phyloP scores from a whole-genome alignment of 2,329 filamentous ascomycete genomes.

The Nemania serpens region DNA sequence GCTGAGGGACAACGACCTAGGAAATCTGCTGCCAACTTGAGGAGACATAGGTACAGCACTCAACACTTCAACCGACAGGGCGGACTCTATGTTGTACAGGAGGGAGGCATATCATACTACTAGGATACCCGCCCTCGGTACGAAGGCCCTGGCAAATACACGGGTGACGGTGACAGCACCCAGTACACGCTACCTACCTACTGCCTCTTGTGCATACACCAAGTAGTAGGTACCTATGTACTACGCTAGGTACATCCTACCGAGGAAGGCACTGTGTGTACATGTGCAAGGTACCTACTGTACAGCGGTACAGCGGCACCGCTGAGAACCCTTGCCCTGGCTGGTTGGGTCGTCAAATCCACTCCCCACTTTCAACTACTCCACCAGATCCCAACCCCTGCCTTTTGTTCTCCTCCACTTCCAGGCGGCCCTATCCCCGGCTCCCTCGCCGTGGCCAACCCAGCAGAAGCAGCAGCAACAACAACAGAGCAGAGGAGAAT shows the following conservation, averaged over 20 bases:
- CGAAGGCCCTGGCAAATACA: too few species aligned
- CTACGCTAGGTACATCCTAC: too few species aligned
- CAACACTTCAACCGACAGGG: constrained; percentile 13
- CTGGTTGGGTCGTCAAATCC: constrained; percentile 1
- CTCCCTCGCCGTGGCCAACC: constrained; percentile 13
- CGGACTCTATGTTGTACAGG: not conserved
- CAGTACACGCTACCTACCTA: too few species aligned
- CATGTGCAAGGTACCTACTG: not conserved
- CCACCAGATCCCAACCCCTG: constrained; percentile 23
- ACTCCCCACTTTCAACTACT: constrained; percentile 21
- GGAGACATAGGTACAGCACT: not conserved
- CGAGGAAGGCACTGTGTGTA: not conserved
- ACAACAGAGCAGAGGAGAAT: not conserved
- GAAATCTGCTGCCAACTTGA: constrained; percentile 3
- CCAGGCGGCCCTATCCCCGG: constrained; percentile 10
- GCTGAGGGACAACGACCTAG: constrained; percentile 22
- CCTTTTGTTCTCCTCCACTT: constrained; percentile 28
- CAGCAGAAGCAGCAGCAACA: not conserved
- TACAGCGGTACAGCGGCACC: constrained; percentile 6
- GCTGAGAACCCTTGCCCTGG: constrained; percentile 11
- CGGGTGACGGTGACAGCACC: too few species aligned
- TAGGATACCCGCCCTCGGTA: too few species aligned
- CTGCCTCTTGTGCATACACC: too few species aligned
- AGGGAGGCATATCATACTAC: too few species aligned
- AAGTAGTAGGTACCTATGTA: too few species aligned